phyloP scores from a whole-genome alignment of 2,329 filamentous ascomycete genomes.

The Berkeleyomyces rouxiae region DNA sequence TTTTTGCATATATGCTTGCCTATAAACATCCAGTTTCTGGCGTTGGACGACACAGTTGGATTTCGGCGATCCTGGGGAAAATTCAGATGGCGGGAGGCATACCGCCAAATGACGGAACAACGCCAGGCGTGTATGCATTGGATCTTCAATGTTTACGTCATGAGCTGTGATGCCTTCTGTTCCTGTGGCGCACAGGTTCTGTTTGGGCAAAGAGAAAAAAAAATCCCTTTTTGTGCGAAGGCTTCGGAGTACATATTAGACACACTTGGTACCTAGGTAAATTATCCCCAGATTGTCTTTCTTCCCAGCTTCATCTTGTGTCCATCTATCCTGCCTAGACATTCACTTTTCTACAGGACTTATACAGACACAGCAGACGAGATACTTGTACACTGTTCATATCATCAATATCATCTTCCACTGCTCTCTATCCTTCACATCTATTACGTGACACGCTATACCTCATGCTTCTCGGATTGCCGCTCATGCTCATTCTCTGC shows the following conservation, averaged over 20 bases:
- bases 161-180: neutral
- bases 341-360: neutral
- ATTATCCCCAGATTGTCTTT: neutral
- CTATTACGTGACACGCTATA: neutral
- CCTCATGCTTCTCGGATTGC: conserved; percentile 5
- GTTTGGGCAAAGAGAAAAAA: neutral
- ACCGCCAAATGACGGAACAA: neutral
- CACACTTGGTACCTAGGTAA: neutral
- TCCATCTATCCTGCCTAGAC: neutral
- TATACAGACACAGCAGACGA: neutral
- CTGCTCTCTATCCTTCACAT: neutral
- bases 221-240: neutral
- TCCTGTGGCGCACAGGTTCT: neutral
- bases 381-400: neutral
- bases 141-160: neutral
- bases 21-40: neutral
- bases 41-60: neutral
- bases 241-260: neutral
- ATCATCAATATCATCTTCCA: neutral
- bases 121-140: neutral
- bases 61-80: neutral
- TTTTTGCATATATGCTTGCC: neutral
- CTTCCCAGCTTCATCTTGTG: neutral
- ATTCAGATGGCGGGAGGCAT: neutral
- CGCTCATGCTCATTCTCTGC: conserved; percentile 5